Conservation (phyloP, 306 rosid genomes). For the Hippophae gyantsensis region DNA sequence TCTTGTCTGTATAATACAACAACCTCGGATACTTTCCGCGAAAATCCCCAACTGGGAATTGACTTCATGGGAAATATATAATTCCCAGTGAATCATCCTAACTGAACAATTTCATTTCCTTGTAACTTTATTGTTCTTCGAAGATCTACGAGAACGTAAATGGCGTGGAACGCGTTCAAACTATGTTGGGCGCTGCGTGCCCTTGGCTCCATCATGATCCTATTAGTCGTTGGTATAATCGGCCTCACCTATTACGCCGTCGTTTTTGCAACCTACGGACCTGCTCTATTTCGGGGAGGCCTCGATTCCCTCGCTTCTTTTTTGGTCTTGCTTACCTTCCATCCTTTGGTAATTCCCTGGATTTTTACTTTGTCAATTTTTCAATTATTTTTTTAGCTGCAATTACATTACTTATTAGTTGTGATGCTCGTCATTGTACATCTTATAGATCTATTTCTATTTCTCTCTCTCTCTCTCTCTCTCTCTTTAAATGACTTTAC, state of each 20-base stretch:
- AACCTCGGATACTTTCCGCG: too few relatives aligned
- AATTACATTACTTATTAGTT: not conserved
- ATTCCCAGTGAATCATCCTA: too few relatives aligned
- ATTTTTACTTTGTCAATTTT: not conserved
- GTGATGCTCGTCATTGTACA: not conserved
- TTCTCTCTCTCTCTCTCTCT: too few relatives aligned
- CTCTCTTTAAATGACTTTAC: too few relatives aligned
- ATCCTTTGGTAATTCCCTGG: constrained; percentile 40
- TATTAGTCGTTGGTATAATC: constrained; percentile 39
- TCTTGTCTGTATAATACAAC: too few relatives aligned
- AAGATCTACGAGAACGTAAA: not conserved
- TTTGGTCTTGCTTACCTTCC: constrained; percentile 44
- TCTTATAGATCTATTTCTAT: not conserved
- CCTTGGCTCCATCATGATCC: constrained; percentile 56
- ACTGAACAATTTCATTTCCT: too few relatives aligned
- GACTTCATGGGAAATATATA: too few relatives aligned
- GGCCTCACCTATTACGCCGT: constrained; percentile 54
- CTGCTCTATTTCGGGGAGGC: constrained; percentile 42
- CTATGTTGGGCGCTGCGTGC: constrained; percentile 49
- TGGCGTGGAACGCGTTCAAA: constrained; percentile 63
- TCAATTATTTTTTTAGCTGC: not conserved
- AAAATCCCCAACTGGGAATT: too few relatives aligned
- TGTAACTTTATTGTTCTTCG: too few relatives aligned
- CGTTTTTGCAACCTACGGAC: constrained; percentile 49
- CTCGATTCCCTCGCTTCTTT: constrained; percentile 28